Evolutionary conservation across 352 stramenopile genomes (phyloP).

Genomic region (Pythium rishiriense): DNA sequence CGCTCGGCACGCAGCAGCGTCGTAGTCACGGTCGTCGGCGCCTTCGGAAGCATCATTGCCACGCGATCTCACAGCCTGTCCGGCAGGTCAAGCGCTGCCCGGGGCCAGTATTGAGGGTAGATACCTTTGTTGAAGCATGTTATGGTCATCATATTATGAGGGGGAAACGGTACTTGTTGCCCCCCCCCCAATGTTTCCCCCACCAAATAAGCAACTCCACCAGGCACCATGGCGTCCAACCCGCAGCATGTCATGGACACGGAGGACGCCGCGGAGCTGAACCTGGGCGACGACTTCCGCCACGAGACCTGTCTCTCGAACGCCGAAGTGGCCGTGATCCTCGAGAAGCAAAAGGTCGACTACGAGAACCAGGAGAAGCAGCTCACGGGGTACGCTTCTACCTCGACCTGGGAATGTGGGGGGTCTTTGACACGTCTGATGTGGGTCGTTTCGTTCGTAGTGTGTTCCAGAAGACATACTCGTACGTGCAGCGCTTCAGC

Average conservation of each 20-base stretch:
- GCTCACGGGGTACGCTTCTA: slow-evolving; percentile 63
- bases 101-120: slow-evolving; percentile 4
- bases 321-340: slow-evolving; percentile 87
- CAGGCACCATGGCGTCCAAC: slow-evolving; percentile 62
- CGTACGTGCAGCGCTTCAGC: slow-evolving; percentile 90
- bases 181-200: background rate
- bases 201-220: background rate
- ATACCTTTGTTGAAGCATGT: slow-evolving; percentile 9
- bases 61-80: slow-evolving; percentile 1
- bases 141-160: background rate
- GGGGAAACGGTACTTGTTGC: background rate
- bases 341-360: slow-evolving; percentile 90
- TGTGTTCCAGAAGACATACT: slow-evolving; percentile 92
- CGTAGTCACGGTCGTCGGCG: slow-evolving; percentile 8
- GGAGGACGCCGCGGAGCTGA: slow-evolving; percentile 89
- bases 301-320: slow-evolving; percentile 90
- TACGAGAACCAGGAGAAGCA: slow-evolving; percentile 92
- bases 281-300: slow-evolving; percentile 87
- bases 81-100: background rate
- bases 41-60: slow-evolving; percentile 19
- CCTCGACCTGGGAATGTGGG: background rate
- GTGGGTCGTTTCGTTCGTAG: slow-evolving; percentile 31
- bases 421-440: background rate
- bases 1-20: slow-evolving; percentile 11
- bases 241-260: slow-evolving; percentile 88